Percentiles rank a stretch among this genome's conserved stretches.
These are phyloP conservation scores for Nissolia schottii DNA, from an alignment of 306 rosid species.

Conservation along the genomic window DNA sequence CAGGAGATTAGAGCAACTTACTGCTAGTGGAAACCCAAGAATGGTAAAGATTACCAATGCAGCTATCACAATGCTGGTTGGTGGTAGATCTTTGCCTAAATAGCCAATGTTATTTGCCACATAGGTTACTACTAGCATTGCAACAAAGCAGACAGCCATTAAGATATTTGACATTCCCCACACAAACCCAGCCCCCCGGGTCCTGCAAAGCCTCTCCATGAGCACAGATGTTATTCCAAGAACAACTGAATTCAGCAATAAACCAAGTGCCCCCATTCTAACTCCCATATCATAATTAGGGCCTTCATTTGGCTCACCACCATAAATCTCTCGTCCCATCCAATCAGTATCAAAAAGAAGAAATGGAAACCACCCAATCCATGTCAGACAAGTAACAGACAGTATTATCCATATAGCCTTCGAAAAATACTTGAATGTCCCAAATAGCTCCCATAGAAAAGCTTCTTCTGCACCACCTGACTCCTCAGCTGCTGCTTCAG, in stretches of 20 bases:
- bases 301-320: constrained; percentile 88
- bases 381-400: constrained; percentile 73
- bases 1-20: constrained; percentile 43
- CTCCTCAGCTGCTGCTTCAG: constrained; percentile 48
- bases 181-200: constrained; percentile 82
- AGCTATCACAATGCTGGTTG: constrained; percentile 56
- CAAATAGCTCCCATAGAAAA: constrained; percentile 84
- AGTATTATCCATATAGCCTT: constrained; percentile 67
- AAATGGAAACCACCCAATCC: constrained; percentile 98
- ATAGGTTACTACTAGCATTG: constrained; percentile 65
- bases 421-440: constrained; percentile 80
- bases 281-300: constrained; percentile 64
- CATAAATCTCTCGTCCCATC: constrained; percentile 99
- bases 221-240: constrained; percentile 86
- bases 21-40: constrained; percentile 87
- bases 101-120: constrained; percentile 54
- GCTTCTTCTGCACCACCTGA: constrained; percentile 71
- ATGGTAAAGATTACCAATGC: constrained; percentile 64
- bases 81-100: constrained; percentile 54
- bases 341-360: constrained; percentile 91
- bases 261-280: constrained; percentile 93
- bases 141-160: constrained; percentile 78
- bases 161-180: constrained; percentile 86
- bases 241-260: constrained; percentile 81
- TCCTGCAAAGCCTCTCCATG: constrained; percentile 86